phyloP scores from a whole-genome alignment of 108 stramenopile species.

The Skeletonema marinoi region DNA sequence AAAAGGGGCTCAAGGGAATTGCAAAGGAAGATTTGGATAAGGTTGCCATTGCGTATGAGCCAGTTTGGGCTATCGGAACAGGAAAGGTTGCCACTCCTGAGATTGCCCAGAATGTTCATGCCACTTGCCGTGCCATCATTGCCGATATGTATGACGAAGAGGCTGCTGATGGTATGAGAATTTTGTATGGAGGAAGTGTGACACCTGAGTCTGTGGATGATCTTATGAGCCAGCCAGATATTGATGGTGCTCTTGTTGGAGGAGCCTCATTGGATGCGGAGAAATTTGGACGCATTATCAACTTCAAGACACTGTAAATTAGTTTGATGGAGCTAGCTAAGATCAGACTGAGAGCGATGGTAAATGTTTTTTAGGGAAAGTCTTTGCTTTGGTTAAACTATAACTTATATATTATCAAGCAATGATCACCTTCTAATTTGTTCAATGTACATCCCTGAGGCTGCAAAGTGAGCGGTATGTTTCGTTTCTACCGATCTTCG shows the following conservation, averaged over 20 bases:
- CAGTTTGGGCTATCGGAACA: constrained; percentile 92
- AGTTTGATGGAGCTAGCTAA: background rate
- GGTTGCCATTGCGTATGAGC: constrained; percentile 96
- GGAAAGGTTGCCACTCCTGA: constrained; percentile 80
- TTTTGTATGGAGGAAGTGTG: constrained; percentile 95
- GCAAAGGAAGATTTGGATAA: constrained; percentile 77
- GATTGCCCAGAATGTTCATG: constrained; percentile 85
- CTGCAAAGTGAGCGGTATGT: too few relatives aligned
- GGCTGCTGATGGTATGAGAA: constrained; percentile 77
- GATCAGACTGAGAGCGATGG: too few relatives aligned
- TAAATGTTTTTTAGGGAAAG: too few relatives aligned
- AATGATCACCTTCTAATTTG: background rate
- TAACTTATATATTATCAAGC: background rate
- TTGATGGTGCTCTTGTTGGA: constrained; percentile 97
- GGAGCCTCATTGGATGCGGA: constrained; percentile 90
- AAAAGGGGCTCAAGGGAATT: constrained; percentile 86
- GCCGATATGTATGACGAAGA: constrained; percentile 78
- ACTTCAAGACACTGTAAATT: constrained; percentile 60
- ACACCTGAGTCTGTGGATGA: constrained; percentile 93
- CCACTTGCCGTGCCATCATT: constrained; percentile 77
- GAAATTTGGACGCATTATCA: constrained; percentile 93
- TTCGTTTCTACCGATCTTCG: too few relatives aligned
- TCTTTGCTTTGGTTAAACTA: too few relatives aligned
- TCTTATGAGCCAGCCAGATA: constrained; percentile 91
- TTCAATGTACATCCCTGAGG: background rate